Evolutionary conservation across 1,284 basidiomycete genomes (phyloP), one percentile per base, ranked within the genome.

Genomic region (Trichosporon asahii): DNA sequence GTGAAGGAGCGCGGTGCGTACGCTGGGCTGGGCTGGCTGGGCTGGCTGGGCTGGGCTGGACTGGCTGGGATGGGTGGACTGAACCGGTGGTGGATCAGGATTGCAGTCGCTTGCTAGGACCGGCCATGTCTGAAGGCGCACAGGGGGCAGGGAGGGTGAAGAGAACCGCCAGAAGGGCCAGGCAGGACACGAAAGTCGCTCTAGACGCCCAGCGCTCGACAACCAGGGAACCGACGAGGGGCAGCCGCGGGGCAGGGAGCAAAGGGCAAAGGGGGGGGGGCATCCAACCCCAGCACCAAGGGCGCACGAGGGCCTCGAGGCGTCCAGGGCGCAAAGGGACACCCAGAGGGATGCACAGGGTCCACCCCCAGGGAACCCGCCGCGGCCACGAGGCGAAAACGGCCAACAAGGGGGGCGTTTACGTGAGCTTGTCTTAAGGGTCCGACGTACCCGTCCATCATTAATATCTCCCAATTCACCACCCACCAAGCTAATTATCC

Each of bases 71-170:
- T 23, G 55, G 55, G 7, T 27, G 12, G 27, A 9, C 15, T 15
- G 21, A 23, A 6, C 55, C 4, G 27, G 21, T 31, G 31, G 12
- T 57, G 55, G 57, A 31, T 31, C 27, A 60, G 57, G 57, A 60
- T 60, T 60, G 57, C 29, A 57, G 31, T 29, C 40, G 57, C 14
- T 31, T 29, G 29, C 9, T n/a, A n/a, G n/a, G 27, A 11, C 18
- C 55, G 57, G 27, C 27, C 57, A 31, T 60, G 57, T 33, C 29
- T 60, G 57, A 60, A 60, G 57, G 57, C 57, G 57, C 57, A 60
- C 57, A 60, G 57, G 57, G 57, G 57, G 18, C 18, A 29, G 57
- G 18, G 29, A 29, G 57, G 27, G 55, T 27, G 15, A 18, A n/a
- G 29, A 60, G 57, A 11, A 29, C 4, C 14, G 14, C 25, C 23